Evolutionary conservation across 2,329 filamentous ascomycete genomes (phyloP), one percentile per base, ranked within the genome.

Genomic region (Thielaviopsis ethacetica): DNA sequence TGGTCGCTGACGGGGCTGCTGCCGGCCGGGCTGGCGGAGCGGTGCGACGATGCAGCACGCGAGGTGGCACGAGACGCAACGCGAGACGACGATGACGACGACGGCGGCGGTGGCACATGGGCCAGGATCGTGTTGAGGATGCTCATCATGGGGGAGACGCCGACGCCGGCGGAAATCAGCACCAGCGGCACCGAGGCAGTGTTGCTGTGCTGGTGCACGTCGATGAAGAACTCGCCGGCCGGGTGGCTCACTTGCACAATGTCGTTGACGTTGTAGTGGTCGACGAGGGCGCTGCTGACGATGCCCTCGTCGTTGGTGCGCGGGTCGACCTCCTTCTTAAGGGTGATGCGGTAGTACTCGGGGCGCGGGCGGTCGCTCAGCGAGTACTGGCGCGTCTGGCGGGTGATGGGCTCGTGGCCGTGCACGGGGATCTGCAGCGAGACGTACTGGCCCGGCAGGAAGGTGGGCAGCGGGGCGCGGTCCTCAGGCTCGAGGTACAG

Each of bases 341-440:
- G 82, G 63, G 80, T 86, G 71, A 91, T 82, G 58, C 87, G 80
- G 70, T 88, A 88, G 69, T 82, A 78, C 17, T 73, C 72, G 7
- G 75, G 76, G 21, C 58, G 30, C n/a, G 61, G 58, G 2, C 71
- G 75, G 64, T 86, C 82, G 65, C 81, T 85, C 59, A 91, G 74
- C 53, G 82, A 86, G 73, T 89, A 91, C 72, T 91, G 87, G 59
- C 87, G 73, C 60, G 82, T 81, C 69, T 91, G 88, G 60, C 76
- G 71, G 64, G 84, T 75, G n/a, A 79, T 78, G 17, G 64, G 65
- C 6, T n/a, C 15, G 19, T 26, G 27, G 27, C 55, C 63, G 22
- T 83, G 80, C 0, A 89, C 76, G 53, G 76, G 72, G 1, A 85
- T 68, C 63, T 79, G 79, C 57, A 90, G 69, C 50, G 81, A 84